Conservation (phyloP, 1,139 yeast genomes). For the Pneumocystis oryctolagi region DNA sequence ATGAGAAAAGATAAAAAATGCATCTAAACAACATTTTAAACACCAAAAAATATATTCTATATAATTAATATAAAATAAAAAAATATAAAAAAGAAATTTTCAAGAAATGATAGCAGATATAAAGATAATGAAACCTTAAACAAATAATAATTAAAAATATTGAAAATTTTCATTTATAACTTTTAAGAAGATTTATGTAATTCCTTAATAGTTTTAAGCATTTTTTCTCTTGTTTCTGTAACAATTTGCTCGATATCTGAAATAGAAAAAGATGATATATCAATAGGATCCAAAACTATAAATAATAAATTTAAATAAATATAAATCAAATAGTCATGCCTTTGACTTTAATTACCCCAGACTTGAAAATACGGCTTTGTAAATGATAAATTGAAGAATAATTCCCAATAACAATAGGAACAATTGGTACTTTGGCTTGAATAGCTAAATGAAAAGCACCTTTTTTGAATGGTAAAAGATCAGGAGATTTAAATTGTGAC, state of each 20-base stretch:
- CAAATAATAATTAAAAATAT: not conserved
- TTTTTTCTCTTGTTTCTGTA: conserved; percentile 24
- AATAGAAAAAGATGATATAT: conserved; percentile 42
- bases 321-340: conserved; percentile 1
- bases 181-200: conserved; percentile 5
- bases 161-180: not conserved
- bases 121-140: not conserved
- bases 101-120: not conserved
- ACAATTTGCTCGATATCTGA: conserved; percentile 44
- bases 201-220: conserved; percentile 27
- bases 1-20: not conserved
- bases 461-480: conserved; percentile 74
- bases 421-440: conserved; percentile 75
- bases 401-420: conserved; percentile 78
- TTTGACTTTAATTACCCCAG: conserved; percentile 40
- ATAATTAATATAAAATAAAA: not conserved
- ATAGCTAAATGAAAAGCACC: conserved; percentile 97
- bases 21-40: not conserved
- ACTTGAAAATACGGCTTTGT: conserved; percentile 35
- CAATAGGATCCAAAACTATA: conserved; percentile 48
- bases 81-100: not conserved
- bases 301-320: not conserved
- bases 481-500: conserved; percentile 53
- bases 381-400: conserved; percentile 60
- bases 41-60: not conserved